Evolutionary conservation across 176 grass and related monocot species (phyloP), one percentile per base, ranked within the genome.

Genomic region (Avena insularis): DNA sequence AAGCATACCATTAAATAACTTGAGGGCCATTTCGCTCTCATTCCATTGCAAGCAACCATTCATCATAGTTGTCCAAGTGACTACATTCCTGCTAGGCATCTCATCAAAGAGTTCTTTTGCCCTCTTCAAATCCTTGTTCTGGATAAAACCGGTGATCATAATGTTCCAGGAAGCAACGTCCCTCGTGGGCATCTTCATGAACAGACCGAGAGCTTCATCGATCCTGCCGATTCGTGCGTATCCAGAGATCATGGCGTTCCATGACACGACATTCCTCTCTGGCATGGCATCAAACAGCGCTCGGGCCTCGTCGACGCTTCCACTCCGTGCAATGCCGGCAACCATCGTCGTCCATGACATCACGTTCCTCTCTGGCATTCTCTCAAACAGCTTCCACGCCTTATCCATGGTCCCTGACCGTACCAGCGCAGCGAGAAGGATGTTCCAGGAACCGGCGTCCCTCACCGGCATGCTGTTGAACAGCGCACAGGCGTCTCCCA

Each of bases 11-110:
- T 76, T 82, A 56, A 92, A 92, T 21, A 97, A 50, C 46, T 75
- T 43, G 11, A 94, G 77, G 38, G 88, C 84, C 27, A 83, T 31
- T 58, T 97, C 88, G n/a, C 90, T 97, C 84, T 94, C 72, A 59
- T 85, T 29, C 1, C 54, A 58, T 78, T 97, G 88, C 55, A 90
- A 83, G 66, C 92, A 94, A 79, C 95, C 92, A 66, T 89, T 86
- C 69, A 97, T 92, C 95, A 97, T 94, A 12, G 92, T 87, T 55
- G 95, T 97, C 95, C 91, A 93, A 71, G 75, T 83, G 25, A 93
- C 77, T 35, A 91, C 85, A 93, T 93, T 91, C 74, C 85, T 79
- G 64, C n/a, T 35, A 11, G 91, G 91, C 85, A 78, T 85, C 68
- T 85, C 76, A 66, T 87, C 84, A 77, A 93, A 93, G 43, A 93